Percentiles rank a stretch among this genome's conserved stretches.
phyloP scores from a whole-genome alignment of 2,329 filamentous ascomycete species.

The Phaeoacremonium minimum region DNA sequence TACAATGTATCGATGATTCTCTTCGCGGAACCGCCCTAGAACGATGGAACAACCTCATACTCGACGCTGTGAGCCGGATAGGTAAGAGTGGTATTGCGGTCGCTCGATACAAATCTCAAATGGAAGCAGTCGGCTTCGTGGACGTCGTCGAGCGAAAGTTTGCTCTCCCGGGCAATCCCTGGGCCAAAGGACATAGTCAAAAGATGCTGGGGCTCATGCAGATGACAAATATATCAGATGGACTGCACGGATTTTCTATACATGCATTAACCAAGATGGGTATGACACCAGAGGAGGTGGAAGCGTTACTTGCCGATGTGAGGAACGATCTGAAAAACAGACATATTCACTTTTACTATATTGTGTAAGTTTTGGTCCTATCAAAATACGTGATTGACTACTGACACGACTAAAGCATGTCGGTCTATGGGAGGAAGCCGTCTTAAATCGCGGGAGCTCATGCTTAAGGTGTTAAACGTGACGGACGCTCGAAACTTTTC shows the following conservation, averaged over 20 bases:
- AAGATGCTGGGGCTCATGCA: conserved; percentile 29
- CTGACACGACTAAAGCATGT: too few relatives aligned
- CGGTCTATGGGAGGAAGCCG: too few relatives aligned
- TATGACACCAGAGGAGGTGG: conserved; percentile 7
- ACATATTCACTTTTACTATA: conserved; percentile 4
- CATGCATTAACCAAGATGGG: conserved; percentile 18
- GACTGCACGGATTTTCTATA: conserved; percentile 23
- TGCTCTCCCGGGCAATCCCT: conserved; percentile 11
- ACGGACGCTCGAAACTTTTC: too few relatives aligned
- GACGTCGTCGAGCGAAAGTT: background rate
- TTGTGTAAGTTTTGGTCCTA: conserved; percentile 5
- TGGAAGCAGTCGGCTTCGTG: background rate
- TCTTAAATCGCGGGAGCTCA: too few relatives aligned
- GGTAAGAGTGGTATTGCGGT: too few relatives aligned
- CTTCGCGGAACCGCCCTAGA: conserved; percentile 21
- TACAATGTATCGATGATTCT: conserved; percentile 19
- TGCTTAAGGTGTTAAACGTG: too few relatives aligned
- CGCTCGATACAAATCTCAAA: background rate
- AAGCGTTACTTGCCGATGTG: conserved; percentile 6
- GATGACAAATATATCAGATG: conserved; percentile 26
- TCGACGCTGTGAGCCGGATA: conserved; percentile 13
- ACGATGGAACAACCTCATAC: conserved; percentile 18
- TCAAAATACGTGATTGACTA: too few relatives aligned
- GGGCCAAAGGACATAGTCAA: conserved; percentile 28
- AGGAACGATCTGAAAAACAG: conserved; percentile 5